phyloP scores from a whole-genome alignment of 2,329 filamentous ascomycete species.

The Fusarium xyrophilum region DNA sequence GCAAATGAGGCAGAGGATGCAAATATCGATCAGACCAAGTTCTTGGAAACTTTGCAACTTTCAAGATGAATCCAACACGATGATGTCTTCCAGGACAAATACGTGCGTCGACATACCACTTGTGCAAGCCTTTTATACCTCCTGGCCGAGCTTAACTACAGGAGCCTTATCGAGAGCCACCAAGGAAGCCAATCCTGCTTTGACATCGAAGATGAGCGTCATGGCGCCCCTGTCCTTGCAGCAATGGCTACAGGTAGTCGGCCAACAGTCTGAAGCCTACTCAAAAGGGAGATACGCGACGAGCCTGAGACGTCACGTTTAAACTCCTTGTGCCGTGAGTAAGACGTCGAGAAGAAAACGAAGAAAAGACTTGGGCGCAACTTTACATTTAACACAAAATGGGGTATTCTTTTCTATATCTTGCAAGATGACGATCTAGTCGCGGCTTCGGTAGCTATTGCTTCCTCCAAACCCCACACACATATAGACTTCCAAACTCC shows the following conservation, averaged over 20 bases:
- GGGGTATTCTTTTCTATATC: neutral
- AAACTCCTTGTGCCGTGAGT: neutral
- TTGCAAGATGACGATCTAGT: too few relatives aligned
- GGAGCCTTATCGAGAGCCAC: neutral
- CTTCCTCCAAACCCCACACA: too few relatives aligned
- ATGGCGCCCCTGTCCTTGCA: neutral
- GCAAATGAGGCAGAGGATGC: slow-evolving; percentile 8
- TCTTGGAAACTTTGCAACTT: neutral
- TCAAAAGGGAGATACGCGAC: neutral
- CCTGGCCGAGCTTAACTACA: neutral
- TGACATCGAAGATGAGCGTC: neutral
- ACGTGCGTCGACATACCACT: neutral
- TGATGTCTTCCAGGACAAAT: slow-evolving; percentile 4
- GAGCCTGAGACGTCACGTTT: fast-evolving
- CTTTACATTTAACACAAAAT: neutral
- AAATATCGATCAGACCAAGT: fast-evolving
- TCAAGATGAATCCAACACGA: neutral
- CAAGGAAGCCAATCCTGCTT: neutral
- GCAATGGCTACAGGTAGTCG: neutral
- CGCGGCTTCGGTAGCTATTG: too few relatives aligned
- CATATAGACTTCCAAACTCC: too few relatives aligned
- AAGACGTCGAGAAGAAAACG: fast-evolving
- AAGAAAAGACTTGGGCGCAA: fast-evolving
- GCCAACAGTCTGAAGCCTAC: neutral
- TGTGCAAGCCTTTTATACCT: slow-evolving; percentile 16